A percentile compares a stretch with the other conserved stretches of the same genome.
Evolutionary conservation across 495 filamentous ascomycete species (phyloP).

Genomic region (Emericellopsis terricola): DNA sequence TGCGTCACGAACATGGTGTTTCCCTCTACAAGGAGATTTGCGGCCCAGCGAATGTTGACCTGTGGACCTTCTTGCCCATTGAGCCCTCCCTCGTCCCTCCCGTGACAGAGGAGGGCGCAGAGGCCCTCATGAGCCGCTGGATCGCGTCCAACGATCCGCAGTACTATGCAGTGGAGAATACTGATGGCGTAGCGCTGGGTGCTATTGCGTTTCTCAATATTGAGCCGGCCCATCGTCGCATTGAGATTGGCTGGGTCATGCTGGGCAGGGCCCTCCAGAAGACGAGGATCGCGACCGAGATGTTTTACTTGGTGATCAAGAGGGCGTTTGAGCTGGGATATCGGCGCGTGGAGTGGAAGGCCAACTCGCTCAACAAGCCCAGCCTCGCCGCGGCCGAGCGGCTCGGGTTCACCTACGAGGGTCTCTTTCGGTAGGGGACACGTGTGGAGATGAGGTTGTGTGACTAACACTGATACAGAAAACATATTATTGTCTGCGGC

Average conservation of each 20-base stretch:
- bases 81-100: constrained; percentile 10
- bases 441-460: neutral
- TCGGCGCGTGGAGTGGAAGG: constrained; percentile 35
- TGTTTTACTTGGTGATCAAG: constrained; percentile 20
- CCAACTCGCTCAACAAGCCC: constrained; percentile 23
- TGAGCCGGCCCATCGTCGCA: constrained; percentile 11
- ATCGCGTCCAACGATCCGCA: constrained; percentile 17
- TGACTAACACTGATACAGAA: neutral
- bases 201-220: constrained; percentile 24
- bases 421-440: constrained; percentile 26
- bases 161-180: constrained; percentile 2
- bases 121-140: constrained; percentile 6
- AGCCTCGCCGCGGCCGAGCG: constrained; percentile 24
- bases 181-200: constrained; percentile 12
- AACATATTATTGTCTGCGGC: constrained; percentile 28
- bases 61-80: constrained; percentile 22
- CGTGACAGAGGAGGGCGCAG: constrained; percentile 8
- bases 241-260: constrained; percentile 29
- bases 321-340: constrained; percentile 26
- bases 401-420: constrained; percentile 30
- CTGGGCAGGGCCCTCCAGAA: constrained; percentile 20
- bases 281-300: constrained; percentile 26
- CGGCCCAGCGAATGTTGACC: constrained; percentile 7
- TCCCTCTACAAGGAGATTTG: constrained; percentile 17
- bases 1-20: constrained; percentile 12